These are phyloP conservation scores for Fusarium chuoi DNA, from an alignment of 2,329 filamentous ascomycete genomes.

Conservation along the genomic window DNA sequence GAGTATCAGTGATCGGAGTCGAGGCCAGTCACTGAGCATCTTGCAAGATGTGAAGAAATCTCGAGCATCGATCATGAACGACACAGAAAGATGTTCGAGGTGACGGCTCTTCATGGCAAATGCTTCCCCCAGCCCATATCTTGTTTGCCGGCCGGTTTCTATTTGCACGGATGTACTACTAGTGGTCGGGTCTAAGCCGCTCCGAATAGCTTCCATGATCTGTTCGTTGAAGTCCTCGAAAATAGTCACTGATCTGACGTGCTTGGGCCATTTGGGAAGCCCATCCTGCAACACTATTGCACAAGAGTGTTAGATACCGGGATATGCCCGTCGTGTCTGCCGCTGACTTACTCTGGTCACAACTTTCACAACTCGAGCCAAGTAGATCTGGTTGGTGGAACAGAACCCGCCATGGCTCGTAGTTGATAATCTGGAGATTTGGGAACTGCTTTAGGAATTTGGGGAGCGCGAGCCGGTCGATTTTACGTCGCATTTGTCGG, in stretches of 20 bases:
- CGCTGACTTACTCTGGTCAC: neutral
- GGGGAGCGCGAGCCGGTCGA: neutral
- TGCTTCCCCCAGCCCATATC: neutral
- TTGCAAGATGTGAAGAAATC: neutral
- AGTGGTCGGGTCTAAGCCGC: neutral
- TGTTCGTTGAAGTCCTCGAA: conserved; percentile 1
- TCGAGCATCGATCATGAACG: neutral
- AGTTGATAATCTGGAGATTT: neutral
- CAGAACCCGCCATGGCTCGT: neutral
- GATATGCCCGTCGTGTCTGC: neutral
- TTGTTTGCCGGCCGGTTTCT: neutral
- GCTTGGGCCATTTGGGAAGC: neutral
- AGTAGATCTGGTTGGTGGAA: neutral
- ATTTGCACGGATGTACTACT: too few relatives aligned
- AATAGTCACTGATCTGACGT: neutral
- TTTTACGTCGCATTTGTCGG: neutral
- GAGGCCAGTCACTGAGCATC: neutral
- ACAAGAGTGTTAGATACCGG: neutral
- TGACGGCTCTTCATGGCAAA: neutral
- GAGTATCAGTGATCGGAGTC: neutral
- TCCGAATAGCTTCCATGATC: neutral
- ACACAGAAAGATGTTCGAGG: neutral
- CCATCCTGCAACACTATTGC: neutral
- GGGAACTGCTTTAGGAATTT: neutral
- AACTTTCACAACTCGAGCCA: neutral